phyloP scores from a whole-genome alignment of 371 early-diverging fungal species.

The Mucor velutinosus region DNA sequence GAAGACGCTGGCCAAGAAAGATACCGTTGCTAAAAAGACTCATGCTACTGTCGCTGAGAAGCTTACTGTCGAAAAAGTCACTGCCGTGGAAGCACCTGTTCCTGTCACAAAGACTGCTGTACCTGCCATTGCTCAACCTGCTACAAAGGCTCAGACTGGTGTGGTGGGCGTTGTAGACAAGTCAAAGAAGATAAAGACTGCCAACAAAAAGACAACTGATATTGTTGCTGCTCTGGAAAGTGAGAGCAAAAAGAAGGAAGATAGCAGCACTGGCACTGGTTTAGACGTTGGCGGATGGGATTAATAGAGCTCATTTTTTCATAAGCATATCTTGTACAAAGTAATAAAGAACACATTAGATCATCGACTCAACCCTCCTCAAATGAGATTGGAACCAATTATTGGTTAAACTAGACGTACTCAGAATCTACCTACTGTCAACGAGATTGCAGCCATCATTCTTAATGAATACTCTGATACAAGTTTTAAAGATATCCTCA shows the following conservation, averaged over 20 bases:
- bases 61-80: slow-evolving; percentile 9
- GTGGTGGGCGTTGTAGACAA: slow-evolving; percentile 63
- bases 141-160: slow-evolving; percentile 49
- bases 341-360: not conserved
- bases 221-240: slow-evolving; percentile 34
- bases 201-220: slow-evolving; percentile 21
- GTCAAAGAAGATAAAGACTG: slow-evolving; percentile 27
- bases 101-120: not conserved
- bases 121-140: slow-evolving; percentile 6
- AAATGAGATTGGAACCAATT: no score
- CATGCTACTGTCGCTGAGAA: not conserved
- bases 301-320: slow-evolving; percentile 18
- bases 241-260: slow-evolving; percentile 20
- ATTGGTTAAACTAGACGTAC: no score
- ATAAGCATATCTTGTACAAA: not conserved
- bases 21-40: not conserved
- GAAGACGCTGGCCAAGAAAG: slow-evolving; percentile 5
- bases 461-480: no score
- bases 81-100: not conserved
- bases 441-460: no score
- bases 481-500: no score
- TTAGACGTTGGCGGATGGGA: slow-evolving; percentile 57
- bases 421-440: no score
- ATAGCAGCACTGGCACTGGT: slow-evolving; percentile 32
- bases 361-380: no score